phyloP scores from a whole-genome alignment of 768 basidiomycete species.

The Psilocybe azurescens region DNA sequence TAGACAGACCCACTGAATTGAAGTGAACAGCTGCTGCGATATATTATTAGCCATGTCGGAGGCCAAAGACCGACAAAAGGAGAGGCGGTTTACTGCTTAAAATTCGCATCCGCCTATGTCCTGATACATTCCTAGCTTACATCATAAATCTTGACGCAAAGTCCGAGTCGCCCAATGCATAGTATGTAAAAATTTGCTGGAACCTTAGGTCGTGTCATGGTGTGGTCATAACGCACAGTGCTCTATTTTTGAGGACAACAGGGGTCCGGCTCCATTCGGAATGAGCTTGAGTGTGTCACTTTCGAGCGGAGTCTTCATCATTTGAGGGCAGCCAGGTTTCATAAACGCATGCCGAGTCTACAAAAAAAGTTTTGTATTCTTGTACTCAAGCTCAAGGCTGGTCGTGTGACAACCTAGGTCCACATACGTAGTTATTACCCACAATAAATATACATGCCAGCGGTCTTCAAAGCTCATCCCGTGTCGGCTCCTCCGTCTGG shows the following conservation, averaged over 20 bases:
- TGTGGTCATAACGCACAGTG: neutral
- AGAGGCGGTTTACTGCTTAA: no score
- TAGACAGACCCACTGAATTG: no score
- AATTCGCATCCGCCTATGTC: no score
- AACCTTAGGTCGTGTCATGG: neutral
- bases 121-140: no score
- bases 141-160: no score
- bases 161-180: no score
- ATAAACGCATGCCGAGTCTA: neutral
- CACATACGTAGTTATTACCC: neutral
- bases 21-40: no score
- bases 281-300: neutral
- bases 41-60: no score
- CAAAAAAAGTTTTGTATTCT: neutral
- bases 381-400: neutral
- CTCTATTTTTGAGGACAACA: neutral
- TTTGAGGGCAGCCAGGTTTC: neutral
- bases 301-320: neutral
- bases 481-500: conserved; percentile 10
- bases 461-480: conserved; percentile 21
- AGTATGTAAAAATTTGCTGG: no score
- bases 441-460: neutral
- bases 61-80: no score
- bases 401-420: neutral
- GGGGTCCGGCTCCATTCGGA: neutral